A percentile compares a stretch with the other conserved stretches of the same genome.
These are phyloP conservation scores for Penstemon davidsonii DNA, from an alignment of 257 asterid species.

Conservation along the genomic window DNA sequence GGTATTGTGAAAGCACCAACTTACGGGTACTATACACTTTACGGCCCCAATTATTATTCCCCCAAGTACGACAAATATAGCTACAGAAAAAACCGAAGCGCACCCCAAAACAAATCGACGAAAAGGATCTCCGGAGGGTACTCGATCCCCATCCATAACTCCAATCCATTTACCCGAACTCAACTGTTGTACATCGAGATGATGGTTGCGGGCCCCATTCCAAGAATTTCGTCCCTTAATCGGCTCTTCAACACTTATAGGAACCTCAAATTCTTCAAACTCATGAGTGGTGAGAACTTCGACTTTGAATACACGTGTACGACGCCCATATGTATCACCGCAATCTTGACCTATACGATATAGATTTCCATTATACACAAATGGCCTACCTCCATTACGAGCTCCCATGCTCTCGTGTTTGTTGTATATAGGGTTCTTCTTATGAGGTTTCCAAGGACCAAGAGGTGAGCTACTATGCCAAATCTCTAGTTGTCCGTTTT, in stretches of 20 bases:
- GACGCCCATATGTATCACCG: constrained; percentile 76
- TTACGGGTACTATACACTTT: constrained; percentile 66
- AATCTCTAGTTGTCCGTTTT: constrained; percentile 86
- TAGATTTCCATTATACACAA: constrained; percentile 58
- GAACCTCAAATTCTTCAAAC: constrained; percentile 80
- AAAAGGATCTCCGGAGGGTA: constrained; percentile 70
- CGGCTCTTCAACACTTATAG: constrained; percentile 52
- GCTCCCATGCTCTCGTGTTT: constrained; percentile 77
- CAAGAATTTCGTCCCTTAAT: constrained; percentile 77
- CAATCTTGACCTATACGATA: constrained; percentile 93
- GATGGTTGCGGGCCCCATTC: constrained; percentile 92
- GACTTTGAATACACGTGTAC: constrained; percentile 63
- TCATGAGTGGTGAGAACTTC: constrained; percentile 58
- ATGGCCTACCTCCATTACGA: constrained; percentile 96
- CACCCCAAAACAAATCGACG: constrained; percentile 68
- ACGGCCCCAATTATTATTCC: constrained; percentile 84
- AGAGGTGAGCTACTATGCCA: constrained; percentile 80
- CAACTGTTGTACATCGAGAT: constrained; percentile 83
- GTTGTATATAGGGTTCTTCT: constrained; percentile 78
- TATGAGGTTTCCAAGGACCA: constrained; percentile 95
- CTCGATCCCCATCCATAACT: constrained; percentile 81
- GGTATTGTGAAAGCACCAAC: constrained; percentile 83
- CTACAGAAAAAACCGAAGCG: constrained; percentile 54
- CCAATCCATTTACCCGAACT: constrained; percentile 86
- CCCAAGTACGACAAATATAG: constrained; percentile 47